phyloP scores from a whole-genome alignment of 2,329 filamentous ascomycete genomes.

The Massarina eburnea region DNA sequence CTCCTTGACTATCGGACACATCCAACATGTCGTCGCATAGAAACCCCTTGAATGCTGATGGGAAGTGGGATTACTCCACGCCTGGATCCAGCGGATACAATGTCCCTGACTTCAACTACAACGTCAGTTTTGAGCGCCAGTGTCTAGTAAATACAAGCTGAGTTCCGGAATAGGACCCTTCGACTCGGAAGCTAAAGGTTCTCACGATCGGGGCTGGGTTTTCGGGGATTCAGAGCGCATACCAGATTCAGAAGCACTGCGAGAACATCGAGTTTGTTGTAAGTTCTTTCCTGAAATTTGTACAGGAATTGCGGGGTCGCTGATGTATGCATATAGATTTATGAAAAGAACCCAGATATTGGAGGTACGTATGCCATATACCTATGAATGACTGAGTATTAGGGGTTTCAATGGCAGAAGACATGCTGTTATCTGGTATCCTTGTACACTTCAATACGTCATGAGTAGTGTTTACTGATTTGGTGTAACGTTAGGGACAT shows the following conservation, averaged over 20 bases:
- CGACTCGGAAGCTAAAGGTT: too few species aligned
- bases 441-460: too few species aligned
- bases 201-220: constrained; percentile 54
- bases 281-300: background rate
- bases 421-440: too few species aligned
- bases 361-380: constrained; percentile 36
- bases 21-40: constrained; percentile 46
- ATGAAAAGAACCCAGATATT: constrained; percentile 51
- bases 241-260: constrained; percentile 48
- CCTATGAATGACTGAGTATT: too few species aligned
- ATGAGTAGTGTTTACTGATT: too few species aligned
- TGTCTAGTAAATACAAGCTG: too few species aligned
- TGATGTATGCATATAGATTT: constrained; percentile 29
- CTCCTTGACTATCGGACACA: too few species aligned
- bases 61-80: constrained; percentile 47
- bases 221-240: constrained; percentile 51
- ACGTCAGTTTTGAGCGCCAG: constrained; percentile 28
- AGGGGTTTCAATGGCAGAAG: too few species aligned
- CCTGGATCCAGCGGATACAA: constrained; percentile 47
- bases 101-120: constrained; percentile 43
- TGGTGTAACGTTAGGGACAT: constrained; percentile 21
- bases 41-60: constrained; percentile 39
- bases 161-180: too few species aligned
- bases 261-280: constrained; percentile 48
- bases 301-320: background rate